Evolutionary conservation across 2,329 filamentous ascomycete genomes (phyloP).

Genomic region (Epicoccum nigrum): DNA sequence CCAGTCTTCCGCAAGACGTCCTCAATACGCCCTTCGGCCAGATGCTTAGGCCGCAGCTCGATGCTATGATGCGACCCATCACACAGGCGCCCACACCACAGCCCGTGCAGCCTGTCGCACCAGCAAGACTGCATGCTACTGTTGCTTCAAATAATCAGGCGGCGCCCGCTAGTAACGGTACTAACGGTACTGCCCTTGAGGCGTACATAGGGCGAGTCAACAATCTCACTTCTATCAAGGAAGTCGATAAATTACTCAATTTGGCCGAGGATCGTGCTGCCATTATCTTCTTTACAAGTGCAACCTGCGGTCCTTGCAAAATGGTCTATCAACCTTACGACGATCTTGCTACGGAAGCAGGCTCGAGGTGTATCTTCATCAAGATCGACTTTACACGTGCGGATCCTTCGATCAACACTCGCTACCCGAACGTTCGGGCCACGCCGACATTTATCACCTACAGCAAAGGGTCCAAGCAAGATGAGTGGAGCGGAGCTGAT

Average conservation of each 20-base stretch:
- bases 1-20: conserved; percentile 82
- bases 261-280: conserved; percentile 71
- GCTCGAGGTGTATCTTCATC: conserved; percentile 72
- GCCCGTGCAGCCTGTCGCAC: conserved; percentile 28
- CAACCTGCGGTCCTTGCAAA: conserved; percentile 85
- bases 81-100: conserved; percentile 63
- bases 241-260: conserved; percentile 66
- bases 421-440: conserved; percentile 68
- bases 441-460: conserved; percentile 93
- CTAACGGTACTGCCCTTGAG: conserved; percentile 22
- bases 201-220: conserved; percentile 60
- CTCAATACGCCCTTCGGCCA: conserved; percentile 85
- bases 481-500: conserved; percentile 82
- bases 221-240: conserved; percentile 63
- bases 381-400: conserved; percentile 80
- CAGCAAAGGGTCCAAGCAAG: conserved; percentile 73
- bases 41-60: conserved; percentile 81
- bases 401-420: conserved; percentile 64
- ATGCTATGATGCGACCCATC: conserved; percentile 66
- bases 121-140: conserved; percentile 18
- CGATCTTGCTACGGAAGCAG: conserved; percentile 75
- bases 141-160: conserved; percentile 15
- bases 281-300: conserved; percentile 90
- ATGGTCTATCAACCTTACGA: conserved; percentile 82
- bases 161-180: conserved; percentile 15